Evolutionary conservation across 2,329 filamentous ascomycete genomes (phyloP).

Genomic region (Myriosclerotinia curreyana): DNA sequence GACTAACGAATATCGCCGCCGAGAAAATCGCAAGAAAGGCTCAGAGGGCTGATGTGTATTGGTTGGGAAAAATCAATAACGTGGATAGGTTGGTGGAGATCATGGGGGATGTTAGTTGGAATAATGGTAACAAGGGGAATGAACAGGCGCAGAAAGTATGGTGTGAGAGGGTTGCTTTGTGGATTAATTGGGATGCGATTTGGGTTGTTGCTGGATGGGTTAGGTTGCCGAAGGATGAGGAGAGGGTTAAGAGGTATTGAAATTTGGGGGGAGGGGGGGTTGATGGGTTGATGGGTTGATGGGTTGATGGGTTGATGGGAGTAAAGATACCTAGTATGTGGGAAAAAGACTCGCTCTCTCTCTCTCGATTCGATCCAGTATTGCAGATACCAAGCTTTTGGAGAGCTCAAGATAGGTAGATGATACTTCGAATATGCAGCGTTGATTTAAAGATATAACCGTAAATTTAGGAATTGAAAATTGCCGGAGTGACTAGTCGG

Average conservation of each 20-base stretch:
- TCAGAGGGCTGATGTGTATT: not conserved
- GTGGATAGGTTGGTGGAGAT: not conserved
- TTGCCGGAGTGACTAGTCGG: no score
- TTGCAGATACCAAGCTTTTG: no score
- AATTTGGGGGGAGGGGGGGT: not conserved
- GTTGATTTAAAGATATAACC: no score
- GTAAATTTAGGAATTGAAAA: no score
- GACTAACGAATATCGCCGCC: not conserved
- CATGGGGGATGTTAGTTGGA: not conserved
- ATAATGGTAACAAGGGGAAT: no score
- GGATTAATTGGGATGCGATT: not conserved
- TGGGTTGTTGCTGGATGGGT: not conserved
- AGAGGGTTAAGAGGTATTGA: not conserved
- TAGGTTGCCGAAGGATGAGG: not conserved
- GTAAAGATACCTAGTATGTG: no score
- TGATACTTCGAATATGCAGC: no score
- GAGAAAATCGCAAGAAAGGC: not conserved
- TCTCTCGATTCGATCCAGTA: no score
- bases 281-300: no score
- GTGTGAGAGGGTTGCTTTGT: not conserved
- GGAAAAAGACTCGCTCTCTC: no score
- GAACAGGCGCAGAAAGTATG: not conserved
- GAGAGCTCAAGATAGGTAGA: no score
- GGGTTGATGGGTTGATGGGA: no score
- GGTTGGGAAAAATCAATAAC: conserved; percentile 2